Evolutionary conservation across 2,329 filamentous ascomycete species (phyloP), one percentile per base, ranked within the genome.

Genomic region (Trichoderma endophyticum): DNA sequence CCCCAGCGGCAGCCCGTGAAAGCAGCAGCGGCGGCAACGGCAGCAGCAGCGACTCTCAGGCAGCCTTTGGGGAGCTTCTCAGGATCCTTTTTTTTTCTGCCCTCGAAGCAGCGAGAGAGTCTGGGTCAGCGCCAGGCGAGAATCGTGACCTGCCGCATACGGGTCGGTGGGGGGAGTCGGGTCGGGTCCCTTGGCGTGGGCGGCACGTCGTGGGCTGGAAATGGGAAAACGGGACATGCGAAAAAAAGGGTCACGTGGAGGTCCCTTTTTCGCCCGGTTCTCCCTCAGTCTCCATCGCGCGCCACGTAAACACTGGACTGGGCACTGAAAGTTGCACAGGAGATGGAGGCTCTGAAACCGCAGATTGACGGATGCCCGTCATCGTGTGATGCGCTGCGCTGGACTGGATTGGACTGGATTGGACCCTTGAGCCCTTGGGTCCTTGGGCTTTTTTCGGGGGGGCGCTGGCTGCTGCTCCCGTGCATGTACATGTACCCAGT

Each of bases 131-230:
- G 71, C 67, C 71, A 66, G 71, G 71, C 60, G 57, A 70, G 71
- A 72, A 73, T 73, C 67, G 67, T 73, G 71, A 71, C 71, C 71
- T 73, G 71, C 71, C 71, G 62, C 71, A 72, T 73, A 71, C 63
- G 68, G 71, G 67, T 48, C 69, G 56, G 69, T 71, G 69, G 69
- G 62, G 71, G 36, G 67, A 21, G 71, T 57, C 43, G 61, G 71
- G 68, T 71, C 39, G 34, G 61, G 56, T 64, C 68, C 59, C 56
- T 71, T 71, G 68, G 71, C 71, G 63, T 66, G 54, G 61, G 61
- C 26, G 48, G 43, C 43, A 57, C 39, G 71, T 61, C 59, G 60
- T 70, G 12, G 39, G 39, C 67, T 62, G 39, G 43, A 11, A 51
- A 51, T 36, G 34, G 34, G 34, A 36, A 36, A 36, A 36, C 34